phyloP scores from a whole-genome alignment of 208 protist genomes.

The Leishmania tropica region DNA sequence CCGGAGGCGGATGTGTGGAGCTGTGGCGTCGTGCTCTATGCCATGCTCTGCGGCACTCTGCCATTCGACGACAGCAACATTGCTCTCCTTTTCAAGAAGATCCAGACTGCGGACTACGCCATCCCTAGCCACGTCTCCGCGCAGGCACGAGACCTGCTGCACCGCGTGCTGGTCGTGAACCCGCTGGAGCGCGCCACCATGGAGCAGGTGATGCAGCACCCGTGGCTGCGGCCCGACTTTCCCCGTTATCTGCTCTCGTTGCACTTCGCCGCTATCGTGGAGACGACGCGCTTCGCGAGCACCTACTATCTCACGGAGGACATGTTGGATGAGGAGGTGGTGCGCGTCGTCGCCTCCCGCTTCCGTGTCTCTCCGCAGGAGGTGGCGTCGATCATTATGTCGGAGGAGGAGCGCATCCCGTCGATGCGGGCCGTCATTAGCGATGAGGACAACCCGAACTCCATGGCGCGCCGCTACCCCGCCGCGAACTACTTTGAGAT shows the following conservation, averaged over 20 bases:
- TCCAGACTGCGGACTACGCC: slow-evolving; percentile 66
- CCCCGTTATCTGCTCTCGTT: slow-evolving; percentile 67
- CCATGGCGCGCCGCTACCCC: slow-evolving; percentile 51
- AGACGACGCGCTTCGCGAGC: slow-evolving; percentile 62
- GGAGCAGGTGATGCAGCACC: slow-evolving; percentile 89
- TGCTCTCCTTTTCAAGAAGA: slow-evolving; percentile 71
- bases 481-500: slow-evolving; percentile 70
- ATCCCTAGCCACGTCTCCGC: slow-evolving; percentile 55
- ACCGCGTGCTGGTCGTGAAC: slow-evolving; percentile 74
- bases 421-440: slow-evolving; percentile 50
- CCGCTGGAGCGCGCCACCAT: slow-evolving; percentile 87
- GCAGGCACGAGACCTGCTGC: slow-evolving; percentile 59
- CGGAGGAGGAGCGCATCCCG: slow-evolving; percentile 57
- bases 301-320: slow-evolving; percentile 34
- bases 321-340: slow-evolving; percentile 61
- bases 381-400: slow-evolving; percentile 51
- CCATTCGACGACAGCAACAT: slow-evolving; percentile 85
- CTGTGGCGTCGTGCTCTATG: slow-evolving; percentile 88
- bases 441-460: slow-evolving; percentile 23
- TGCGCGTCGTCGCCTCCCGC: slow-evolving; percentile 55
- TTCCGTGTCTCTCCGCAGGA: slow-evolving; percentile 56
- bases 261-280: slow-evolving; percentile 70
- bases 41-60: slow-evolving; percentile 78
- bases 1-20: slow-evolving; percentile 89
- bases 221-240: slow-evolving; percentile 68